phyloP scores from a whole-genome alignment of 257 asterid species.

The Solanum corneliomulleri region DNA sequence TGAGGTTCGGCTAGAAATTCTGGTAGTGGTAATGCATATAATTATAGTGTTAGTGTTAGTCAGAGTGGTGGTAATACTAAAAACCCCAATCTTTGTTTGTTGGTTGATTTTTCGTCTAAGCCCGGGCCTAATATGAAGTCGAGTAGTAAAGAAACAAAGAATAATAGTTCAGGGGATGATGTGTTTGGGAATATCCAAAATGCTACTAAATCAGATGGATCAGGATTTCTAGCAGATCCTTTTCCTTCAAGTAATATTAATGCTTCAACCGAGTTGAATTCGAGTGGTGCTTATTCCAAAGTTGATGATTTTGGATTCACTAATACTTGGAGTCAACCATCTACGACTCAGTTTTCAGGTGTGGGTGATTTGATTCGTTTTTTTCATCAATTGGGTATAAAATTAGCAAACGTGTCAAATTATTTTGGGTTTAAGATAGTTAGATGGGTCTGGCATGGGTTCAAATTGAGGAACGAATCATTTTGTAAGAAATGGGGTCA shows the following conservation, averaged over 20 bases:
- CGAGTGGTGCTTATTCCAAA: constrained; percentile 5
- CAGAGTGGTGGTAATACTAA: constrained; percentile 25
- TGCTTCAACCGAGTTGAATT: constrained; percentile 26
- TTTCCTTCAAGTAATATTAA: constrained; percentile 9
- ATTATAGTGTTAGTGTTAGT: constrained; percentile 29
- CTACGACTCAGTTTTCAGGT: constrained; percentile 17
- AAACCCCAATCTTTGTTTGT: constrained; percentile 43
- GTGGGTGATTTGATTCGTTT: constrained; percentile 39
- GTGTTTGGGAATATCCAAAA: constrained; percentile 52
- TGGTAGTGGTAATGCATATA: not conserved
- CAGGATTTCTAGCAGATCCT: constrained; percentile 22
- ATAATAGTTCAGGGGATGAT: constrained; percentile 23
- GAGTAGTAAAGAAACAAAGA: constrained; percentile 17
- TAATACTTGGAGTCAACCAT: constrained; percentile 10
- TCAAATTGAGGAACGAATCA: too few relatives aligned
- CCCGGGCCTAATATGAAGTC: constrained; percentile 31
- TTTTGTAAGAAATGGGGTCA: too few relatives aligned
- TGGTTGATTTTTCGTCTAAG: constrained; percentile 61
- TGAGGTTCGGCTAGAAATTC: too few relatives aligned
- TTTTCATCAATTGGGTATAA: constrained; percentile 12
- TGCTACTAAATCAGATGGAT: constrained; percentile 30
- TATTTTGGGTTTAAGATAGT: too few relatives aligned
- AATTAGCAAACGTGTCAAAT: too few relatives aligned
- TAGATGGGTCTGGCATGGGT: too few relatives aligned
- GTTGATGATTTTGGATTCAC: constrained; percentile 17